Conservation (phyloP, 257 asterid genomes). For the Linderniella brevidens region DNA sequence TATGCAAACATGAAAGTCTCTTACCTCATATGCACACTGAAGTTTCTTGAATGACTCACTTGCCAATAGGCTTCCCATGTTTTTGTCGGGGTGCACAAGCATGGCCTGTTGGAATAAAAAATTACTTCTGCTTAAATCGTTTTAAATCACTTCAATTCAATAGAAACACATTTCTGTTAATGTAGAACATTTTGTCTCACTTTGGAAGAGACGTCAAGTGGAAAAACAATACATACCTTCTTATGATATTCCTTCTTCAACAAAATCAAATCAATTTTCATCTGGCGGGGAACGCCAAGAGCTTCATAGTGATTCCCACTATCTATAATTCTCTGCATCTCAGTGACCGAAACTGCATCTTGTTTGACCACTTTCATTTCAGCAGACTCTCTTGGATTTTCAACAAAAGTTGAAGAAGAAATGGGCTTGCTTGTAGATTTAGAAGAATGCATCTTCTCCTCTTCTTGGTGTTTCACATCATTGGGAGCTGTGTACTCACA, state of each 20-base stretch:
- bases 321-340: constrained; percentile 77
- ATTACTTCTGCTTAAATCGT: background rate
- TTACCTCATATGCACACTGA: constrained; percentile 96
- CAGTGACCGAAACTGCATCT: constrained; percentile 42
- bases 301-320: constrained; percentile 85
- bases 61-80: constrained; percentile 85
- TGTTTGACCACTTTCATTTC: constrained; percentile 47
- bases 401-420: constrained; percentile 31
- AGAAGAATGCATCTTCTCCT: constrained; percentile 45
- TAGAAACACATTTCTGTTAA: too few relatives aligned
- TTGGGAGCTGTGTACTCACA: constrained; percentile 34
- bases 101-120: constrained; percentile 47
- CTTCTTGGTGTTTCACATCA: constrained; percentile 36
- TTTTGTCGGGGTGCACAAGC: constrained; percentile 99
- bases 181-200: too few relatives aligned
- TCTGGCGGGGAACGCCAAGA: constrained; percentile 58
- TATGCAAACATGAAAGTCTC: background rate
- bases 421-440: constrained; percentile 50
- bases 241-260: constrained; percentile 86
- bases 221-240: constrained; percentile 30
- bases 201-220: too few relatives aligned
- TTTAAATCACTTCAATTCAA: too few relatives aligned
- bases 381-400: constrained; percentile 39
- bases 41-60: constrained; percentile 96
- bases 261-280: constrained; percentile 43